Evolutionary conservation across 129 eudicot genomes (phyloP).

Genomic region (Lactuca sativa): DNA sequence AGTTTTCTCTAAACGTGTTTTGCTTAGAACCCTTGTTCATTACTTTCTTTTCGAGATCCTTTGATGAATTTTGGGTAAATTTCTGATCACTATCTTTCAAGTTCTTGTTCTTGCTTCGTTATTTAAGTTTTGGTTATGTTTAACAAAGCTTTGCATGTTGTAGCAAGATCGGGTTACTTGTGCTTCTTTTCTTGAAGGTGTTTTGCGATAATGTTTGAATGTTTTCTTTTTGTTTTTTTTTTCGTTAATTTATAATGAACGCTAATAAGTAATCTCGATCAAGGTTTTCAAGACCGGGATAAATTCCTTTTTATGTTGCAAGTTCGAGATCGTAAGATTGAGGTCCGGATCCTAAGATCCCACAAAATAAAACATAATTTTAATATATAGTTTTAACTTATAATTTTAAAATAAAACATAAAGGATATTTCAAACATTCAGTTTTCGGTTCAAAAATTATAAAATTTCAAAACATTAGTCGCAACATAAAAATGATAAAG

Average conservation of each 20-base stretch:
- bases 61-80: slow-evolving; percentile 18
- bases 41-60: background rate
- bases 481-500: too few relatives aligned
- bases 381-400: too few relatives aligned
- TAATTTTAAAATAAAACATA: too few relatives aligned
- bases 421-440: too few relatives aligned
- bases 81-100: background rate
- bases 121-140: background rate
- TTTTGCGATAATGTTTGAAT: background rate
- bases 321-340: too few relatives aligned
- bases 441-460: too few relatives aligned
- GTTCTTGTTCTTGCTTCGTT: background rate
- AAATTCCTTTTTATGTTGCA: too few relatives aligned
- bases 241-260: background rate
- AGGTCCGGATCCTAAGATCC: too few relatives aligned
- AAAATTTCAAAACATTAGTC: too few relatives aligned
- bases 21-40: slow-evolving; percentile 7
- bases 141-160: slow-evolving; percentile 12
- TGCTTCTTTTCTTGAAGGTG: background rate
- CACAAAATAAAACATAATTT: too few relatives aligned
- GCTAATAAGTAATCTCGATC: background rate
- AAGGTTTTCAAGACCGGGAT: too few relatives aligned
- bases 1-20: background rate
- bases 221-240: background rate
- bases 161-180: background rate